Base-by-base conservation (phyloP, 331 rosid genomes). In the Pyracantha coccinea region DNA sequence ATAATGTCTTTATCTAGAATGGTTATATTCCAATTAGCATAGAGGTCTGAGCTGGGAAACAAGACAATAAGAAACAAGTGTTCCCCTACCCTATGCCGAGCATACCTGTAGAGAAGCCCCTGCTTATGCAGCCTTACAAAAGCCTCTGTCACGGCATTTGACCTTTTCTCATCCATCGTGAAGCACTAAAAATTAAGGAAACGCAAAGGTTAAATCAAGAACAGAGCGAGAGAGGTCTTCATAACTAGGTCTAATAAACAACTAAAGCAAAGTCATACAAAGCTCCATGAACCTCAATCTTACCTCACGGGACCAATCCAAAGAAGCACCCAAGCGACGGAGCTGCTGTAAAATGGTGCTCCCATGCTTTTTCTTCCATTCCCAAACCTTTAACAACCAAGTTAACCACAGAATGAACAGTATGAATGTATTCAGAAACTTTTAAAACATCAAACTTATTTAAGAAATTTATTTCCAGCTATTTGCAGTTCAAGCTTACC, bases 261-360 rank as follows among this genome's bases (percentile, higher is more conserved):
- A 32, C 8, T 38, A 8, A 20, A 13, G 33, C 12, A 27, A 21
- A 23, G 63, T 58, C 27, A 44, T 5, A 60, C 4, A 25, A 58
- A 41, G 70, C 62, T 57, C 41, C 54, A 45, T 6, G 24, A 33
- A 71, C 25, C 47, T 59, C 35, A 50, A 62, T 41, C 72, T 84
- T 77, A 90, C 99, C 96, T 90, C 99, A 76, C 92, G 99, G 69
- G 97, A 84, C 97, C 99, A 94, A 77, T 91, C 99, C 82, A 94
- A 54, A 76, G 97, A 94, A 76, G 95, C 96, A 80, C 96, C 99
- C 80, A 92, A 83, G 62, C 92, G 84, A 28, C 96, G 92, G 61
- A 94, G 75, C 74, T 94, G 99, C 80, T 87, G 82, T 61, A 92
- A 85, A 72, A 92, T 94, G 35, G 96, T 87, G 66, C 93, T 88